Evolutionary conservation across 345 rosid genomes (phyloP), one percentile per base, ranked within the genome.

Genomic region (Brassica carinata): DNA sequence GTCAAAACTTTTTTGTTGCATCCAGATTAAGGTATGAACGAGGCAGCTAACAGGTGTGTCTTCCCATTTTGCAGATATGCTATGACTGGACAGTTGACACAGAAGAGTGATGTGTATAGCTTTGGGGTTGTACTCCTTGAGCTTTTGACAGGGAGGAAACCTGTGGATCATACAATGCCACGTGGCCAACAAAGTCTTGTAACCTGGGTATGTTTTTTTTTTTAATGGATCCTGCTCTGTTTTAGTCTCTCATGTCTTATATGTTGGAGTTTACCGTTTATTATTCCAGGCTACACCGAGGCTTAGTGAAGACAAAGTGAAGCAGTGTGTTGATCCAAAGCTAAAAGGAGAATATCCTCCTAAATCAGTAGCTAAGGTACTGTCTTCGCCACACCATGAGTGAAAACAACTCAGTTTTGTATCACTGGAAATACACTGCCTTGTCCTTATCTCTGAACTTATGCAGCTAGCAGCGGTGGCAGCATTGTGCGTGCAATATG

Each of bases 261-360:
- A 1, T 18, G 5, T 53, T 69, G 9, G 61, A 64, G 14, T 43
- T 57, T 63, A 15, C 23, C 7, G 10, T 71, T 11, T 63, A 78
- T 62, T 79, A 9, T 33, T 33, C 71, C 76, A 95, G 99, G 99
- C 99, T 71, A 95, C 99, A 73, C 99, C 99, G n/a, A 91, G 99
- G 72, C 86, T 95, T 71, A 95, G 99, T 48, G 99, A 95, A 83
- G 99, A 92, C 90, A 95, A 95, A 76, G 99, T 95, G 70, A 95
- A 90, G 71, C 98, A 94, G 76, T 94, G 98, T 77, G 98, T 94
- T 31, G 98, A 94, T 87, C 98, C 98, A 62, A 94, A 91, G 88
- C 88, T 95, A 76, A 95, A 89, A 82, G 97, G 95, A 79, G 98
- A 95, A 33, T 92, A 92, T 77, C 94, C 98, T 68, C 94, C 95